These are phyloP conservation scores for Talaromyces trachyspermus DNA, from an alignment of 495 filamentous ascomycete species.

Conservation along the genomic window DNA sequence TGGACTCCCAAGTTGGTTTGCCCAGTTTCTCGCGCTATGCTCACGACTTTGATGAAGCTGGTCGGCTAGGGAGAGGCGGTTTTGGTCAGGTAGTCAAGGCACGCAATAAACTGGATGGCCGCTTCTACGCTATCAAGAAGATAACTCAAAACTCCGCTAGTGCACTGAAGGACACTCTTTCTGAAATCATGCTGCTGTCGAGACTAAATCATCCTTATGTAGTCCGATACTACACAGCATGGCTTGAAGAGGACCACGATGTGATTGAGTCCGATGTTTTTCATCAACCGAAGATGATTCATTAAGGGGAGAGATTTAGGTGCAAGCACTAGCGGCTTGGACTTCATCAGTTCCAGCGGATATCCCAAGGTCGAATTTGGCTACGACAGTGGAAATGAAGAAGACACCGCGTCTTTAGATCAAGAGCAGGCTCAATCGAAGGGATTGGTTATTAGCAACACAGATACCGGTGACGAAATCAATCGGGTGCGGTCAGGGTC, in stretches of 20 bases:
- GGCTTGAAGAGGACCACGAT: constrained; percentile 71
- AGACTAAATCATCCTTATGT: constrained; percentile 92
- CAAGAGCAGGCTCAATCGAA: constrained; percentile 18
- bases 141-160: constrained; percentile 75
- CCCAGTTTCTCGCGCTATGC: constrained; percentile 61
- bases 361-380: constrained; percentile 75
- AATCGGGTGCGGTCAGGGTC: constrained; percentile 32
- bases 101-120: constrained; percentile 85
- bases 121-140: constrained; percentile 94
- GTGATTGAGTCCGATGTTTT: constrained; percentile 49
- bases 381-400: constrained; percentile 61
- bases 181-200: constrained; percentile 85
- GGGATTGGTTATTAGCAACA: constrained; percentile 7
- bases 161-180: constrained; percentile 77
- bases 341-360: constrained; percentile 87
- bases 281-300: constrained; percentile 49
- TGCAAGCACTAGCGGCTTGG: constrained; percentile 73
- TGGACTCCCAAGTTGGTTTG: constrained; percentile 37
- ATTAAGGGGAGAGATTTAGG: constrained; percentile 37
- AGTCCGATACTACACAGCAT: constrained; percentile 90
- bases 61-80: constrained; percentile 82
- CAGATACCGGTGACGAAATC: constrained; percentile 23
- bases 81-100: constrained; percentile 98
- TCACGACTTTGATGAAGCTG: constrained; percentile 85
- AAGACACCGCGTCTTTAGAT: constrained; percentile 33